Evolutionary conservation across 1,284 basidiomycete species (phyloP).

Genomic region (Sphaerobolus stellatus): DNA sequence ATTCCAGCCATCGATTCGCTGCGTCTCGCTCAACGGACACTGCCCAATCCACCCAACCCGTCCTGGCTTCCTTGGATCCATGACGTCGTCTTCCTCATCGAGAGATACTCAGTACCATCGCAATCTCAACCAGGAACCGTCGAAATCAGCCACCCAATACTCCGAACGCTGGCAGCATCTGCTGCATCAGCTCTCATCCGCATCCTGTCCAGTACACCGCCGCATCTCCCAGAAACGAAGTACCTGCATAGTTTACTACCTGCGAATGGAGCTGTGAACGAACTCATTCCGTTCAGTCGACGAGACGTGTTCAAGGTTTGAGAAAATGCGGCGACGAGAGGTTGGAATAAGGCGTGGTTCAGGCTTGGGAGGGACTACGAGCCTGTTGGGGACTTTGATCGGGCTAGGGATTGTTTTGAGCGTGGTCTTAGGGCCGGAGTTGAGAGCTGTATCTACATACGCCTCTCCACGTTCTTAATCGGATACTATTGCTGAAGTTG

Average conservation of each 20-base stretch:
- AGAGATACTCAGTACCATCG: slow-evolving; percentile 49
- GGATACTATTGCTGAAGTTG: slow-evolving; percentile 10
- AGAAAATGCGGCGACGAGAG: slow-evolving; percentile 74
- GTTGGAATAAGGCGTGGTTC: slow-evolving; percentile 81
- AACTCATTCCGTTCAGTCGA: slow-evolving; percentile 63
- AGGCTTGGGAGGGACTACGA: slow-evolving; percentile 90
- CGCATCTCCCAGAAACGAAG: slow-evolving; percentile 68
- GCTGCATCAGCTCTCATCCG: slow-evolving; percentile 51
- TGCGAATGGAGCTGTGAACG: slow-evolving; percentile 65
- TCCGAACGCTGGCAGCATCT: slow-evolving; percentile 61
- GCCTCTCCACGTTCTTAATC: slow-evolving; percentile 31
- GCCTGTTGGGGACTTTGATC: slow-evolving; percentile 68
- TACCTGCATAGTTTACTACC: slow-evolving; percentile 73
- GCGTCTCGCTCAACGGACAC: slow-evolving; percentile 41
- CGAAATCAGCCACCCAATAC: slow-evolving; percentile 55
- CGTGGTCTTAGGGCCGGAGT: slow-evolving; percentile 71
- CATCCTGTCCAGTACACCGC: slow-evolving; percentile 48
- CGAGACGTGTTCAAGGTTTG: slow-evolving; percentile 87
- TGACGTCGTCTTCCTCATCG: slow-evolving; percentile 78
- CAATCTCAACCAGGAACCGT: slow-evolving; percentile 23
- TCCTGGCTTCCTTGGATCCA: slow-evolving; percentile 71
- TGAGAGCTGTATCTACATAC: slow-evolving; percentile 75
- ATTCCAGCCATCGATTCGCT: slow-evolving; percentile 60
- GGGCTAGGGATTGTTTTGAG: slow-evolving; percentile 82
- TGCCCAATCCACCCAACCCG: slow-evolving; percentile 56